Percentiles rank a stretch among this genome's conserved stretches.
phyloP scores from a whole-genome alignment of 176 grass and related monocot species.

The Aegilops speltoides region DNA sequence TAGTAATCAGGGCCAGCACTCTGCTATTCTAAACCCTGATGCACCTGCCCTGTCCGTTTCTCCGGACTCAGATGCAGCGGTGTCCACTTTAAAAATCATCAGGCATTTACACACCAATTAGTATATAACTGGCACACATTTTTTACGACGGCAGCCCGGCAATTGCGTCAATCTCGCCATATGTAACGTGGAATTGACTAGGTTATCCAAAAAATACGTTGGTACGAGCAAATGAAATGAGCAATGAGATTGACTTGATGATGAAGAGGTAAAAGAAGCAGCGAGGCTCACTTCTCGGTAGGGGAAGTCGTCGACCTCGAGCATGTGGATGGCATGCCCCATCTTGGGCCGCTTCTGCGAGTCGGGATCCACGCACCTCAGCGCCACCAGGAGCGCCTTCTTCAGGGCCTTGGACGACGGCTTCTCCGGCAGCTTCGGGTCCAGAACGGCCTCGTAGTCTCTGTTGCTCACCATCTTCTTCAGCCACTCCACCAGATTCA shows the following conservation, averaged over 20 bases:
- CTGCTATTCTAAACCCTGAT: conserved; percentile 35
- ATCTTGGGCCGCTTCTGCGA: conserved; percentile 94
- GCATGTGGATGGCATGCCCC: conserved; percentile 98
- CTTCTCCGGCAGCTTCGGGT: conserved; percentile 79
- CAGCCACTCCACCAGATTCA: conserved; percentile 94
- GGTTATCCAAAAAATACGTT: background rate
- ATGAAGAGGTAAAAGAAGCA: background rate
- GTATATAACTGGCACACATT: background rate
- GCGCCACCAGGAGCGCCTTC: conserved; percentile 79
- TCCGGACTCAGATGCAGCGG: conserved; percentile 20
- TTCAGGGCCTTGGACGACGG: conserved; percentile 79
- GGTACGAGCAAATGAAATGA: conserved; percentile 17
- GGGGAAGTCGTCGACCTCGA: conserved; percentile 92
- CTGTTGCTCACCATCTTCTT: conserved; percentile 86
- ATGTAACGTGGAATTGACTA: conserved; percentile 20
- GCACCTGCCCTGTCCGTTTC: background rate
- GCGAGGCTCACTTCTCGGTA: conserved; percentile 74
- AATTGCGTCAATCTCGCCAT: background rate
- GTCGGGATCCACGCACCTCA: conserved; percentile 93
- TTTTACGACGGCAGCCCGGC: background rate
- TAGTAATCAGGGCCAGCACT: conserved; percentile 26
- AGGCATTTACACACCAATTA: background rate
- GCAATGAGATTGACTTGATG: conserved; percentile 10
- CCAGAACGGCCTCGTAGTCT: conserved; percentile 74
- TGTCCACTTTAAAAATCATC: conserved; percentile 3